phyloP scores from a whole-genome alignment of 352 stramenopile genomes.

The Pythium dissotocum region DNA sequence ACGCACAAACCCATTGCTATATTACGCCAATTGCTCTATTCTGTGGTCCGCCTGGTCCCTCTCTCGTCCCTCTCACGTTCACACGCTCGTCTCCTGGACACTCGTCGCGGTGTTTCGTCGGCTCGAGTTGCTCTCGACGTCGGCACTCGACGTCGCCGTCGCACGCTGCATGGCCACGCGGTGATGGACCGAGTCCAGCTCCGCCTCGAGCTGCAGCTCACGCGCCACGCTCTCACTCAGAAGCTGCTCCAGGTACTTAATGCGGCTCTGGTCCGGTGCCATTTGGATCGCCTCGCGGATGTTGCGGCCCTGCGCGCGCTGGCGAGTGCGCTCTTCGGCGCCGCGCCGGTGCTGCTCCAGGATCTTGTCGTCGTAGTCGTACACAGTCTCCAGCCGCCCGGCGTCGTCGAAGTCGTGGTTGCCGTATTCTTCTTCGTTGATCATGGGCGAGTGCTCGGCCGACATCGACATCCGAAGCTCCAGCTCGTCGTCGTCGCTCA shows the following conservation, averaged over 20 bases:
- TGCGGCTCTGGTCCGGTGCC: slow-evolving; percentile 77
- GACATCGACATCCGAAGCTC: slow-evolving; percentile 22
- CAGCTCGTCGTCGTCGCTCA: slow-evolving; percentile 77
- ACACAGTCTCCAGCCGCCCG: slow-evolving; percentile 21
- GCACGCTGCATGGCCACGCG: slow-evolving; percentile 32
- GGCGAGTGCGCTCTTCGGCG: slow-evolving; percentile 71
- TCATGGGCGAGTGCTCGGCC: slow-evolving; percentile 18
- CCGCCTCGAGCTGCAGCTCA: slow-evolving; percentile 80
- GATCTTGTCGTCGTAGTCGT: slow-evolving; percentile 43
- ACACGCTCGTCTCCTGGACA: slow-evolving; percentile 19
- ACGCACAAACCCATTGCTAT: slow-evolving; percentile 27
- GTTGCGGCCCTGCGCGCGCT: slow-evolving; percentile 75
- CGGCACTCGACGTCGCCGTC: background rate
- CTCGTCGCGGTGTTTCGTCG: slow-evolving; percentile 25
- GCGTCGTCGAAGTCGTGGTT: slow-evolving; percentile 29
- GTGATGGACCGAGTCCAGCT: slow-evolving; percentile 71
- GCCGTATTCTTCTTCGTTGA: slow-evolving; percentile 30
- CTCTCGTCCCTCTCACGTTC: background rate
- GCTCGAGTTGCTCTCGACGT: background rate
- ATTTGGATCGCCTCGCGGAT: slow-evolving; percentile 77
- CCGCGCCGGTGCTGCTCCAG: slow-evolving; percentile 59
- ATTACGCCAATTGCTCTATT: slow-evolving; percentile 34
- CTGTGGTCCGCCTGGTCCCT: background rate
- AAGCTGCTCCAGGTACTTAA: slow-evolving; percentile 88
- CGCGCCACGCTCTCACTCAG: slow-evolving; percentile 81